These are phyloP conservation scores for Pseudogymnoascus sp. DNA, from an alignment of 2,329 filamentous ascomycete species.

Conservation along the genomic window DNA sequence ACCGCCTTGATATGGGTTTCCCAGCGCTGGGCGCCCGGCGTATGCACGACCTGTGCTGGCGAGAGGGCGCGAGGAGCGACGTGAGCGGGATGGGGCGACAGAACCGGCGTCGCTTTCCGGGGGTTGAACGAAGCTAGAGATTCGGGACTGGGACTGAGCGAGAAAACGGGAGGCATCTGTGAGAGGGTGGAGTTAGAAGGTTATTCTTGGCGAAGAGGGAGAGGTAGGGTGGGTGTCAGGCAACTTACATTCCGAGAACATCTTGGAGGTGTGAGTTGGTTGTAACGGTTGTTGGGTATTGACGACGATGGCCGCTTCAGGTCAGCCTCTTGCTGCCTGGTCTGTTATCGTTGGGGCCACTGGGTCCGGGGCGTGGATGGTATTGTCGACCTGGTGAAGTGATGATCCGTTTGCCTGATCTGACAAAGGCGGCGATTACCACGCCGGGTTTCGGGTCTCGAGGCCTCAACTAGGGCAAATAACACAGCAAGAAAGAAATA, in stretches of 20 bases:
- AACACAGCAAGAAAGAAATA: neutral
- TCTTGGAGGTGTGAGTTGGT: slow-evolving; percentile 29
- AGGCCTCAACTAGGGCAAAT: neutral
- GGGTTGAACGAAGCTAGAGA: slow-evolving; percentile 64
- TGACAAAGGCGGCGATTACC: neutral
- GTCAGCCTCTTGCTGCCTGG: slow-evolving; percentile 5
- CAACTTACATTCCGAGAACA: slow-evolving; percentile 84
- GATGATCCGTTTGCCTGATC: slow-evolving; percentile 4
- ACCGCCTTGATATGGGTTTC: slow-evolving; percentile 72
- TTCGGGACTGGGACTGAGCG: slow-evolving; percentile 87
- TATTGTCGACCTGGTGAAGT: slow-evolving; percentile 3
- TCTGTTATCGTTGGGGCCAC: neutral
- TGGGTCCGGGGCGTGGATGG: neutral
- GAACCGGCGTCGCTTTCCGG: slow-evolving; percentile 37
- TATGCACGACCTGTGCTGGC: slow-evolving; percentile 12
- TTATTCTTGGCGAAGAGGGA: neutral
- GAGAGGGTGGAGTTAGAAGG: slow-evolving; percentile 16
- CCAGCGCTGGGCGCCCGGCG: slow-evolving; percentile 32
- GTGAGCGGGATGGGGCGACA: neutral
- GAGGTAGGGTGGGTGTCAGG: neutral
- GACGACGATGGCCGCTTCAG: slow-evolving; percentile 3
- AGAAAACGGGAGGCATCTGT: slow-evolving; percentile 94
- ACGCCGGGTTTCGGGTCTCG: slow-evolving; percentile 1
- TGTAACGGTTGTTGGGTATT: neutral
- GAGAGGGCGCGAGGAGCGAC: slow-evolving; percentile 18